A percentile compares a stretch with the other conserved stretches of the same genome.
These are phyloP conservation scores for Amaranthus palmeri DNA, from an alignment of 148 eudicot genomes.

Conservation along the genomic window DNA sequence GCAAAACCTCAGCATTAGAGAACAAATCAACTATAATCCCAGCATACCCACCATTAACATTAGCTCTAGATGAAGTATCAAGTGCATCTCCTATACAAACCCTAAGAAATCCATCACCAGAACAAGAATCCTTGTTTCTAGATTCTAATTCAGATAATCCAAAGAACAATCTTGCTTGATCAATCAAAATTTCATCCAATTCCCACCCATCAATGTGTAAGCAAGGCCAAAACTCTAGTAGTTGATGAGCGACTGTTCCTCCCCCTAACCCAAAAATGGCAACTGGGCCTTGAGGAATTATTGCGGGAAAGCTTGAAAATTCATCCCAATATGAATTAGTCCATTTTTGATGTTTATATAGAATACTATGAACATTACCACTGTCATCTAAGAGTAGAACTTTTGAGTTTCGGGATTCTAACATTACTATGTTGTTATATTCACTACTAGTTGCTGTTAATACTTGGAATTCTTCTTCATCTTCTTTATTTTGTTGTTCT, in stretches of 20 bases:
- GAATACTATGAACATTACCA: slow-evolving; percentile 76
- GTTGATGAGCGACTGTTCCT: slow-evolving; percentile 69
- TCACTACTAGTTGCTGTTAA: slow-evolving; percentile 41
- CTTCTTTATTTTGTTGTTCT: slow-evolving; percentile 14
- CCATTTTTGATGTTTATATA: slow-evolving; percentile 51
- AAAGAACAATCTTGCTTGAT: slow-evolving; percentile 58
- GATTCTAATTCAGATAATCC: slow-evolving; percentile 65
- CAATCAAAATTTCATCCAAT: slow-evolving; percentile 64
- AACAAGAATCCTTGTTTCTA: slow-evolving; percentile 20
- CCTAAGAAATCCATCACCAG: slow-evolving; percentile 53
- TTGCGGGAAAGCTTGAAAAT: slow-evolving; percentile 67
- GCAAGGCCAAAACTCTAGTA: slow-evolving; percentile 74
- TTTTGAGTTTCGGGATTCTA: slow-evolving; percentile 49
- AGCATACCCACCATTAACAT: slow-evolving; percentile 75
- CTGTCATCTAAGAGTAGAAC: slow-evolving; percentile 68
- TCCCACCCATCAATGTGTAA: slow-evolving; percentile 84
- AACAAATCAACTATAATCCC: slow-evolving; percentile 86
- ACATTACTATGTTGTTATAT: slow-evolving; percentile 61
- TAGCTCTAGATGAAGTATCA: slow-evolving; percentile 31
- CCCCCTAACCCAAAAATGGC: slow-evolving; percentile 88
- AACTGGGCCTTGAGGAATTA: slow-evolving; percentile 68
- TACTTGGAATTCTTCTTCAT: slow-evolving; percentile 38
- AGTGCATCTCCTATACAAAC: slow-evolving; percentile 77
- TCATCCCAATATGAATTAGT: slow-evolving; percentile 91
- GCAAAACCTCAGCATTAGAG: slow-evolving; percentile 64